Conservation (phyloP, 192 early-diverging fungal species). For the Entomortierella chlamydospora region DNA sequence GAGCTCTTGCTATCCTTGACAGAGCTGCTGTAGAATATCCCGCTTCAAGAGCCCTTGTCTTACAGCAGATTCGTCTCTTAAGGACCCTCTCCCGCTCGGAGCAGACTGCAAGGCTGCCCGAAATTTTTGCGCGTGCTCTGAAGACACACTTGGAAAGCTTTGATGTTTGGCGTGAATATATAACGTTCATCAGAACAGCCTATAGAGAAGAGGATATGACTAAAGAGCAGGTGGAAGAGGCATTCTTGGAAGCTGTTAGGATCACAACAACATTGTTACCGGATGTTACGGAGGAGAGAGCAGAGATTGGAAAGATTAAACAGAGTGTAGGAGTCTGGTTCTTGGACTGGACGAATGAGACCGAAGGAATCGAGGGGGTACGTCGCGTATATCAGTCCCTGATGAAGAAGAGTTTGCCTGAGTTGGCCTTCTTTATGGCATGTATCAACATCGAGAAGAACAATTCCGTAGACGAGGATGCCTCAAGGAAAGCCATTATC, state of each 20-base stretch:
- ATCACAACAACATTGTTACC: slow-evolving; percentile 61
- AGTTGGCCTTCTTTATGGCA: slow-evolving; percentile 67
- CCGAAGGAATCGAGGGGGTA: slow-evolving; percentile 57
- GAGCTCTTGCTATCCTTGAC: slow-evolving; percentile 54
- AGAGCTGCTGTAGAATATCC: slow-evolving; percentile 55
- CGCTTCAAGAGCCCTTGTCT: slow-evolving; percentile 13
- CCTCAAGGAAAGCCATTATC: slow-evolving; percentile 28
- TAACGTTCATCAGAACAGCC: slow-evolving; percentile 51
- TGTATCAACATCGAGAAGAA: slow-evolving; percentile 71
- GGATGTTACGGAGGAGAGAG: slow-evolving; percentile 59
- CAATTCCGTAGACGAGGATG: slow-evolving; percentile 8
- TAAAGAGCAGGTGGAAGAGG: slow-evolving; percentile 46
- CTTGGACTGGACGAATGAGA: slow-evolving; percentile 66
- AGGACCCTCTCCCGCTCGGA: slow-evolving; percentile 23
- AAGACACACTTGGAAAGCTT: slow-evolving; percentile 54
- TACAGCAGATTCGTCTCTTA: slow-evolving; percentile 41
- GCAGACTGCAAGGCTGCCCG: slow-evolving; percentile 39
- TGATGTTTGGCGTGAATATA: slow-evolving; percentile 63
- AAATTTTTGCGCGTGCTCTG: slow-evolving; percentile 55
- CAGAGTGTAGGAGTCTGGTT: slow-evolving; percentile 65
- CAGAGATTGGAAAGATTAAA: slow-evolving; percentile 61
- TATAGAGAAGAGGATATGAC: slow-evolving; percentile 53
- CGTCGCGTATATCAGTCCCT: slow-evolving; percentile 64
- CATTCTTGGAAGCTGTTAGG: slow-evolving; percentile 61
- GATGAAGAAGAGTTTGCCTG: slow-evolving; percentile 68